A percentile compares a stretch with the other conserved stretches of the same genome.
phyloP scores from a whole-genome alignment of 73 alveolate species.

The Paraurostyla sp. region DNA sequence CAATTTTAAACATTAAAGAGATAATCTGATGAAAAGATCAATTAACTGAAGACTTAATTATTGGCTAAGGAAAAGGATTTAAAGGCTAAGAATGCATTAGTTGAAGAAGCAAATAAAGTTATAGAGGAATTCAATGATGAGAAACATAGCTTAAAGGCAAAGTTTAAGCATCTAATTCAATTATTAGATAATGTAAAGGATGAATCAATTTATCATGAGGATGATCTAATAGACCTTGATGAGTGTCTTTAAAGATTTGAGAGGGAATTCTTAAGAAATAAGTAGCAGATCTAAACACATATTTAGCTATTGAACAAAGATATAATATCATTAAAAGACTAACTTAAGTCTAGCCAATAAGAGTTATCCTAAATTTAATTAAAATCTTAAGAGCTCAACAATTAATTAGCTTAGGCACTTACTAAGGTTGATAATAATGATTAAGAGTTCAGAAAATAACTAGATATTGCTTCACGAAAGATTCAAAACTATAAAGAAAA shows the following conservation, averaged over 20 bases:
- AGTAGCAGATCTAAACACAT: neutral
- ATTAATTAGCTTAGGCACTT: neutral
- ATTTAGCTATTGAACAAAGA: neutral
- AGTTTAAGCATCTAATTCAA: constrained; percentile 40
- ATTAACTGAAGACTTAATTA: neutral
- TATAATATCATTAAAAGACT: neutral
- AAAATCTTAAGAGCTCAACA: neutral
- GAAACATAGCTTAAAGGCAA: constrained; percentile 62
- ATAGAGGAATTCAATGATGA: constrained; percentile 57
- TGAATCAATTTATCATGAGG: constrained; percentile 3
- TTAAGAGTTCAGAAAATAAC: constrained; percentile 8
- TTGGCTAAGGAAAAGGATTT: neutral
- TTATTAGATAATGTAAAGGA: constrained; percentile 26
- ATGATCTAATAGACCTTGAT: constrained; percentile 50
- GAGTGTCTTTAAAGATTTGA: constrained; percentile 63
- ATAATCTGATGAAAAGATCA: neutral
- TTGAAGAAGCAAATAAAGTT: constrained; percentile 62
- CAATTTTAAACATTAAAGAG: neutral
- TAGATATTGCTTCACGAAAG: constrained; percentile 30
- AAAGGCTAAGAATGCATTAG: constrained; percentile 21
- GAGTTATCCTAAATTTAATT: neutral
- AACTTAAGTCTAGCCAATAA: neutral
- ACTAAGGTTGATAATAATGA: constrained; percentile 29
- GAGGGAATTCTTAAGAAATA: neutral
- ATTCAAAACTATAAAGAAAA: constrained; percentile 28